Evolutionary conservation across 31 red algal genomes (phyloP).

Genomic region (Bonnemaisonia californica): DNA sequence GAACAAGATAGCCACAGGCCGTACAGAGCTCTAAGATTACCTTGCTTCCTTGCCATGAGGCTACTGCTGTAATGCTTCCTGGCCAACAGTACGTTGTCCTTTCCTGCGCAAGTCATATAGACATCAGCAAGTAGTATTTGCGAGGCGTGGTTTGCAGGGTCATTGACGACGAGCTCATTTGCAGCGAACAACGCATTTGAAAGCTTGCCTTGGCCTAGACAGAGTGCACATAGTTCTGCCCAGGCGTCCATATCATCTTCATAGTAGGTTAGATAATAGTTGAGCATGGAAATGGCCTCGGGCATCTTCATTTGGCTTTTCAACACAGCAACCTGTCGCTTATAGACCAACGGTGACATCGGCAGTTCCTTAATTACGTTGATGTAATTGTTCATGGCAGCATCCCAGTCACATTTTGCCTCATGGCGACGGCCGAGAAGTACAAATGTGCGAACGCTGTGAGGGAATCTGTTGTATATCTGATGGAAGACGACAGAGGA

Average conservation of each 20-base stretch:
- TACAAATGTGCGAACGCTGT: constrained; percentile 42
- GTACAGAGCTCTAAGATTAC: constrained; percentile 51
- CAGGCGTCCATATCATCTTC: constrained; percentile 41
- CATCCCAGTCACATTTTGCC: constrained; percentile 23
- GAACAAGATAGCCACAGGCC: constrained; percentile 62
- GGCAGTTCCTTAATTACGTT: constrained; percentile 27
- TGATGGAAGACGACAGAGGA: not conserved
- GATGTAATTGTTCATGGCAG: constrained; percentile 32
- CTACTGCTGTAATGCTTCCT: constrained; percentile 50
- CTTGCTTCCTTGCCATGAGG: constrained; percentile 9
- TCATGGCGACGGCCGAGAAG: constrained; percentile 20
- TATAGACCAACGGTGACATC: constrained; percentile 19
- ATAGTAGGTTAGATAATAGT: constrained; percentile 37
- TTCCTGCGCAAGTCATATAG: constrained; percentile 36
- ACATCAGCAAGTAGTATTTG: constrained; percentile 57
- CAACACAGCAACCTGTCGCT: constrained; percentile 53
- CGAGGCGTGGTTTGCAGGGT: constrained; percentile 27
- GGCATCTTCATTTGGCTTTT: constrained; percentile 39
- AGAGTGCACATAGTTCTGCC: constrained; percentile 46
- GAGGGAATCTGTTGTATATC: constrained; percentile 28
- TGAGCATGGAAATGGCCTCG: constrained; percentile 52
- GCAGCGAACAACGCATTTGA: constrained; percentile 55
- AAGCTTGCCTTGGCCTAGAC: constrained; percentile 25
- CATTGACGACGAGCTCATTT: constrained; percentile 46
- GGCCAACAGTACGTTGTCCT: constrained; percentile 33